Percentiles rank a stretch among this genome's conserved stretches.
Evolutionary conservation across 345 rosid species (phyloP).

Genomic region (Kandelia obovata): DNA sequence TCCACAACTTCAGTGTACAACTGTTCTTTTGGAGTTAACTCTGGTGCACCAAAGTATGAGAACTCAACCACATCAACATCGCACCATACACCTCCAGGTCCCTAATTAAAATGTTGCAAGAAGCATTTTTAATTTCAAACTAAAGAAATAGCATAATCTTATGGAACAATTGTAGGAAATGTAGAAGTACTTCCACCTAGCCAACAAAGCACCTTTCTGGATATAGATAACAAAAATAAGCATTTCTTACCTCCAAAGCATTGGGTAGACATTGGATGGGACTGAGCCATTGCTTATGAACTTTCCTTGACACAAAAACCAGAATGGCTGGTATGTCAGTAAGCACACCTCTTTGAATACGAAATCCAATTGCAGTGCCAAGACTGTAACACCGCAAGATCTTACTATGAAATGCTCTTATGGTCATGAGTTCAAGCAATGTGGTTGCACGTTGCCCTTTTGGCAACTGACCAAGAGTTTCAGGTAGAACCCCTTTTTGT

Average conservation of each 20-base stretch:
- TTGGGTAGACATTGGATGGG: slow-evolving; percentile 76
- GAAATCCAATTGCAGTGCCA: slow-evolving; percentile 91
- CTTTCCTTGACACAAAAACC: slow-evolving; percentile 92
- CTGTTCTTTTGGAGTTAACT: slow-evolving; percentile 77
- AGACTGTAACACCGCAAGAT: slow-evolving; percentile 77
- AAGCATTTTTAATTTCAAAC: not conserved
- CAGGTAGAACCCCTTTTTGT: slow-evolving; percentile 88
- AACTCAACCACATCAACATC: slow-evolving; percentile 97
- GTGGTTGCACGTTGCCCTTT: slow-evolving; percentile 84
- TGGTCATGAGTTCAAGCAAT: slow-evolving; percentile 88
- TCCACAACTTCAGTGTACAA: slow-evolving; percentile 83
- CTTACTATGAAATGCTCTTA: slow-evolving; percentile 94
- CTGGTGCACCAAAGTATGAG: slow-evolving; percentile 89
- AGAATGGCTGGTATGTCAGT: slow-evolving; percentile 88
- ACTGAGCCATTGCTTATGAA: slow-evolving; percentile 89
- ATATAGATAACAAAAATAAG: not conserved
- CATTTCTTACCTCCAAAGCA: slow-evolving; percentile 65
- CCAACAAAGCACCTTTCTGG: not conserved
- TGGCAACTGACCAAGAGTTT: slow-evolving; percentile 62
- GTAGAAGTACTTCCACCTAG: too few relatives aligned
- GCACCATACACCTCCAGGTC: slow-evolving; percentile 99
- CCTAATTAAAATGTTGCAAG: slow-evolving; percentile 37
- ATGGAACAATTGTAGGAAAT: too few relatives aligned
- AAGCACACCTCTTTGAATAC: slow-evolving; percentile 67
- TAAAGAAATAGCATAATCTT: not conserved